phyloP scores from a whole-genome alignment of 805 yeast genomes.

The Nematodospora valgi region DNA sequence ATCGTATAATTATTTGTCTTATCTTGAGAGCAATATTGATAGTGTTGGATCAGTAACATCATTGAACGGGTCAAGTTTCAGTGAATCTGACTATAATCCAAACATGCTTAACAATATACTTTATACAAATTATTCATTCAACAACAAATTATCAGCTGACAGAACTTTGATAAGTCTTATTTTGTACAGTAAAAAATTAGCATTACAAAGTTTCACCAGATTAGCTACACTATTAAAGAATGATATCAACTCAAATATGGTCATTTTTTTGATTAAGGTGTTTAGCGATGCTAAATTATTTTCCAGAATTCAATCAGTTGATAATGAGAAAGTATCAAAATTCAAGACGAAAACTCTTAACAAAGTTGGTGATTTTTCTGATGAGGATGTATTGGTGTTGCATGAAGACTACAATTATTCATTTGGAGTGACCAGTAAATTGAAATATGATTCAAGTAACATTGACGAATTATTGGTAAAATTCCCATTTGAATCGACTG shows the following conservation, averaged over 20 bases:
- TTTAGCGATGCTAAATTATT: constrained; percentile 37
- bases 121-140: constrained; percentile 22
- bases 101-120: constrained; percentile 26
- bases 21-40: constrained; percentile 35
- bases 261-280: constrained; percentile 34
- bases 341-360: constrained; percentile 14
- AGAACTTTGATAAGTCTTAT: constrained; percentile 29
- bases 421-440: constrained; percentile 55
- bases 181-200: constrained; percentile 33
- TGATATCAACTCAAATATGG: constrained; percentile 41
- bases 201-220: constrained; percentile 32
- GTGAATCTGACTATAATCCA: constrained; percentile 27
- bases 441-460: constrained; percentile 18
- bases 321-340: constrained; percentile 16
- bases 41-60: constrained; percentile 30
- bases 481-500: constrained; percentile 10
- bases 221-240: constrained; percentile 30
- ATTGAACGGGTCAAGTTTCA: constrained; percentile 24
- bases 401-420: constrained; percentile 48
- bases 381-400: constrained; percentile 23
- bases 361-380: constrained; percentile 22
- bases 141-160: constrained; percentile 19
- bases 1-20: constrained; percentile 38
- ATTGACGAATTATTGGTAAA: constrained; percentile 37
- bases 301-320: constrained; percentile 14